Evolutionary conservation across 2,329 filamentous ascomycete genomes (phyloP).

Genomic region (Colletotrichum sp.): DNA sequence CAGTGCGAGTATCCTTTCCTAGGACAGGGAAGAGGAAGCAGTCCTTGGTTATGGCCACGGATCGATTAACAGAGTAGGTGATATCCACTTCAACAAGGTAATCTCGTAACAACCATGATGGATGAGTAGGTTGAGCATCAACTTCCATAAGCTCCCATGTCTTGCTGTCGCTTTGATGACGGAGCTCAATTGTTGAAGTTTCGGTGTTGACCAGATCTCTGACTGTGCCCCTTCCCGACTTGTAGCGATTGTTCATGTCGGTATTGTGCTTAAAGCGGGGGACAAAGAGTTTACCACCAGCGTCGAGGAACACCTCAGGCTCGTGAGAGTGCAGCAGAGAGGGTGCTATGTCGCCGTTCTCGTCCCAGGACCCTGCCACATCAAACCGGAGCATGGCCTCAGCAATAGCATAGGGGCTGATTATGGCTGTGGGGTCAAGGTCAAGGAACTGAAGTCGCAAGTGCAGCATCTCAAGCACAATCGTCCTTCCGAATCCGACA

Average conservation of each 20-base stretch:
- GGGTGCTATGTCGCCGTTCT: neutral
- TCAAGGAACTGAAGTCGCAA: slow-evolving; percentile 14
- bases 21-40: neutral
- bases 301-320: neutral
- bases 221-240: neutral
- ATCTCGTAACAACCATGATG: neutral
- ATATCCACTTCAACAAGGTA: neutral
- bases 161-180: neutral
- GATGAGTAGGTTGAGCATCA: neutral
- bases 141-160: neutral
- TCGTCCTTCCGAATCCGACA: slow-evolving; percentile 2
- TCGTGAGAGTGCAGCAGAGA: neutral
- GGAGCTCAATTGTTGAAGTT: neutral
- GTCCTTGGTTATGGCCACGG: neutral
- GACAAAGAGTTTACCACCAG: neutral
- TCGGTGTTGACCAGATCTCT: neutral
- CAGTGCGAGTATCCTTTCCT: neutral
- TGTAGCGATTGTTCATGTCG: neutral
- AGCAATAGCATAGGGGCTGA: neutral
- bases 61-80: neutral
- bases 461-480: slow-evolving; percentile 1
- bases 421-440: neutral
- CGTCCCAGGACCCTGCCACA: neutral
- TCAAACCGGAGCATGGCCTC: neutral
- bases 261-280: neutral